Evolutionary conservation across 1,139 yeast genomes (phyloP).

Genomic region (Magnusiomyces suaveolens): DNA sequence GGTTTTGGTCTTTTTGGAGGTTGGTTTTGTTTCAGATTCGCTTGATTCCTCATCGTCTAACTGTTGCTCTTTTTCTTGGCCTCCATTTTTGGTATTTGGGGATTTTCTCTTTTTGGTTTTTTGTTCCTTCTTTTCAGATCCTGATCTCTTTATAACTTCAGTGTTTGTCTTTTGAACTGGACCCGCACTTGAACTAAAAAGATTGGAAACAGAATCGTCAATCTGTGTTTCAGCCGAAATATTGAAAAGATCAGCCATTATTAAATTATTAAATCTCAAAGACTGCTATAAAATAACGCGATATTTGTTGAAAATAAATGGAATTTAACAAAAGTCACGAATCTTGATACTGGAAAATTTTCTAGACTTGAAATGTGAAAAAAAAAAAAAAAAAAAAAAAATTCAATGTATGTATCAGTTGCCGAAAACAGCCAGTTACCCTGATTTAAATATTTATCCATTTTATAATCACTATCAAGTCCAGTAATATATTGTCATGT

Average conservation of each 20-base stretch:
- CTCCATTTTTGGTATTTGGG: constrained; percentile 18
- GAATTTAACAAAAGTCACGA: too few relatives aligned
- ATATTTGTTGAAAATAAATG: too few relatives aligned
- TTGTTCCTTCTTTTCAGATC: constrained; percentile 19
- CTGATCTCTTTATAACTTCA: constrained; percentile 12
- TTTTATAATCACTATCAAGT: too few relatives aligned
- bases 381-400: too few relatives aligned
- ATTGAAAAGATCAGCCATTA: constrained; percentile 10
- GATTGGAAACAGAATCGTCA: constrained; percentile 17
- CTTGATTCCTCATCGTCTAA: constrained; percentile 19
- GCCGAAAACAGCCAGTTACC: too few relatives aligned
- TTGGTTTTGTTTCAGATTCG: constrained; percentile 17
- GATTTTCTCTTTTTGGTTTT: constrained; percentile 19
- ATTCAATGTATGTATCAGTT: too few relatives aligned
- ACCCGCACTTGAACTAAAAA: constrained; percentile 21
- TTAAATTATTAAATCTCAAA: too few relatives aligned
- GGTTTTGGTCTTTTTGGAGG: constrained; percentile 16
- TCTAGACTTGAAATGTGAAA: too few relatives aligned
- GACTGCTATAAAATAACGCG: too few relatives aligned
- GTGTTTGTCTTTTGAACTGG: neutral
- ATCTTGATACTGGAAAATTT: too few relatives aligned
- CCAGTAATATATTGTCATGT: too few relatives aligned
- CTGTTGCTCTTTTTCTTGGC: constrained; percentile 18
- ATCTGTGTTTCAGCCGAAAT: constrained; percentile 12
- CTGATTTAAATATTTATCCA: too few relatives aligned